Evolutionary conservation across 2,329 filamentous ascomycete genomes (phyloP).

Genomic region (Aspergillus sp.): DNA sequence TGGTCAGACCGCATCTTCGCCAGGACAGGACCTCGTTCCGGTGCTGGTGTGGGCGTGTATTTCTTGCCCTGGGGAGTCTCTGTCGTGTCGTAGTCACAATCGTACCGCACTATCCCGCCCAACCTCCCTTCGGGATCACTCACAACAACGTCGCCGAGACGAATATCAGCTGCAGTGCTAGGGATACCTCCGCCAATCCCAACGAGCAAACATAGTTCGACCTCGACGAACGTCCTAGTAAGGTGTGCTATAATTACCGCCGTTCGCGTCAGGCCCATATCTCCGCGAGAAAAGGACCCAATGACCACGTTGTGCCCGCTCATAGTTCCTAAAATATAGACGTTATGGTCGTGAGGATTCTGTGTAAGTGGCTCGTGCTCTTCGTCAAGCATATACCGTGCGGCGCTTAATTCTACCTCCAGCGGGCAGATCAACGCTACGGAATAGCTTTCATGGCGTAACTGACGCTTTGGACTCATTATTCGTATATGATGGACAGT

Average conservation of each 20-base stretch:
- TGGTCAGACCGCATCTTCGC: too few species aligned
- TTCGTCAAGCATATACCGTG: constrained; percentile 13
- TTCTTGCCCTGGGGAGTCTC: too few species aligned
- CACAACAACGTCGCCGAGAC: constrained; percentile 37
- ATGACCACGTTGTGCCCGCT: constrained; percentile 17
- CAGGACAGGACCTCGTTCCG: too few species aligned
- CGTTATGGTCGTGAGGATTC: neutral
- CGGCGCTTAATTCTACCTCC: neutral
- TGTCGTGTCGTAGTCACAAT: constrained; percentile 8
- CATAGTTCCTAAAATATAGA: constrained; percentile 9
- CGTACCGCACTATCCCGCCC: constrained; percentile 20
- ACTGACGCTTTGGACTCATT: neutral
- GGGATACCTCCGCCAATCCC: constrained; percentile 46
- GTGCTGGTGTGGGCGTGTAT: too few species aligned
- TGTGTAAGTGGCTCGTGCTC: neutral
- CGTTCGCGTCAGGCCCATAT: too few species aligned
- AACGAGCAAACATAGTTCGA: constrained; percentile 44
- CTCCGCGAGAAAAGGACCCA: too few species aligned
- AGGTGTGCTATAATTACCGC: too few species aligned
- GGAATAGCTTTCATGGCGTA: neutral
- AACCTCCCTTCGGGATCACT: constrained; percentile 18
- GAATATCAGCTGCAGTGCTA: constrained; percentile 28
- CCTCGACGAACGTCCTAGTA: neutral
- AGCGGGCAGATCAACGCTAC: constrained; percentile 5
- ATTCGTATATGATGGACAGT: too few species aligned